Base-by-base conservation (phyloP, 305 asterid genomes). In the Caryopteris hybrid region DNA sequence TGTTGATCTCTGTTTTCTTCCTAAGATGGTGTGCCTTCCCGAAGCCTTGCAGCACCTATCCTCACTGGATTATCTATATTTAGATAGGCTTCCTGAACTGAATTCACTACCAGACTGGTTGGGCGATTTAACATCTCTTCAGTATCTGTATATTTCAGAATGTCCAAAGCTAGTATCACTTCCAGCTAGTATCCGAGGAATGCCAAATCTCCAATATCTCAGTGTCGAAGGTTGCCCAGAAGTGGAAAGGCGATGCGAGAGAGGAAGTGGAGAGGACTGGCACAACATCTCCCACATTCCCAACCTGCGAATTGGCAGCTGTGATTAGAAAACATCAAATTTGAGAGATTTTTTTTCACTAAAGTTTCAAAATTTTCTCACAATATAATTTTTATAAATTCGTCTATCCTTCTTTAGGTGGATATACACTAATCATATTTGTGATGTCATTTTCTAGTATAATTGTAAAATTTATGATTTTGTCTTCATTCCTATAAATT, bases 211-310 rank as follows among this genome's bases (percentile, higher is more conserved):
- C 36, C 14, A 36, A 23, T 0, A 0, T 0, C 60, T 72, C 6
- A 0, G 0, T 0, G n/a, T 72, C 0, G 0, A 0, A 0, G 13
- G 1, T 1, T 64, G 72, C 54, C 62, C 74, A 16, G 25, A 76
- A 41, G 4, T 66, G 69, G 46, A 12, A 42, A 64, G 45, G 70
- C 58, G 69, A 18, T 76, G 69, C 31, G 31, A 66, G 17, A 59
- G 20, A 59, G 74, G 50, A 54, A 71, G 0, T 3, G 77, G 78
- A 4, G 81, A 55, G 47, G 74, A 67, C 13, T 76, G 81, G 78
- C 69, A 62, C 64, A 68, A 61, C 16, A 39, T 77, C 27, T 46
- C 81, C 2, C 74, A 61, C 29, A 67, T 71, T n/a, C 74, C 71
- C 43, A 8, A 16, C 13, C 66, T 71, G 20, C 33, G 18, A 7